Conservation (phyloP, 495 filamentous ascomycete species). For the Elaphomyces granulatus region DNA sequence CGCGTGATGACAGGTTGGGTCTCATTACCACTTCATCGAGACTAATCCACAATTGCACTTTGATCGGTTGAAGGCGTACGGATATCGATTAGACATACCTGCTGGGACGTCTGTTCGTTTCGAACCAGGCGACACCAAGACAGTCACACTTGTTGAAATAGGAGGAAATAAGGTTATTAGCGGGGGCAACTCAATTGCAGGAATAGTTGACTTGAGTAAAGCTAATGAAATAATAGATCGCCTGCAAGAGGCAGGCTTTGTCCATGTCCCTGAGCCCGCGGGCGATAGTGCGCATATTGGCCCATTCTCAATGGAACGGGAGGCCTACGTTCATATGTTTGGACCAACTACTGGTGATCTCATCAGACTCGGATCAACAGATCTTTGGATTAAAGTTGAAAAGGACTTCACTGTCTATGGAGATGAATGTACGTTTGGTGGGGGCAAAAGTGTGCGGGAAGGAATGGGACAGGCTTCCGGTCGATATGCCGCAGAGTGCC, state of each 20-base stretch:
- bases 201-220: conserved; percentile 47
- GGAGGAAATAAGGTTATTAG: conserved; percentile 66
- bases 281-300: conserved; percentile 36
- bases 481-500: conserved; percentile 47
- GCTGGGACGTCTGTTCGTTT: conserved; percentile 91
- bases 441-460: conserved; percentile 86
- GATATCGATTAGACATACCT: conserved; percentile 76
- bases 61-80: conserved; percentile 73
- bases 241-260: conserved; percentile 60
- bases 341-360: conserved; percentile 82
- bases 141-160: conserved; percentile 87
- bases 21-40: conserved; percentile 95
- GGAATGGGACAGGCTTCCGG: conserved; percentile 93
- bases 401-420: conserved; percentile 74
- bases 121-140: conserved; percentile 87
- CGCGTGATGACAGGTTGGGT: conserved; percentile 46
- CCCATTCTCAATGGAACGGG: conserved; percentile 56
- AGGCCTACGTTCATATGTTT: conserved; percentile 75
- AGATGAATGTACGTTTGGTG: conserved; percentile 92
- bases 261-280: conserved; percentile 52
- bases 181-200: conserved; percentile 75
- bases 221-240: conserved; percentile 48
- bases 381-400: conserved; percentile 88
- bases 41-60: conserved; percentile 83
- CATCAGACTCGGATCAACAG: conserved; percentile 67